Percentiles rank a stretch among this genome's conserved stretches.
These are phyloP conservation scores for Castanopsis chinensis DNA, from an alignment of 306 rosid genomes.

Conservation along the genomic window DNA sequence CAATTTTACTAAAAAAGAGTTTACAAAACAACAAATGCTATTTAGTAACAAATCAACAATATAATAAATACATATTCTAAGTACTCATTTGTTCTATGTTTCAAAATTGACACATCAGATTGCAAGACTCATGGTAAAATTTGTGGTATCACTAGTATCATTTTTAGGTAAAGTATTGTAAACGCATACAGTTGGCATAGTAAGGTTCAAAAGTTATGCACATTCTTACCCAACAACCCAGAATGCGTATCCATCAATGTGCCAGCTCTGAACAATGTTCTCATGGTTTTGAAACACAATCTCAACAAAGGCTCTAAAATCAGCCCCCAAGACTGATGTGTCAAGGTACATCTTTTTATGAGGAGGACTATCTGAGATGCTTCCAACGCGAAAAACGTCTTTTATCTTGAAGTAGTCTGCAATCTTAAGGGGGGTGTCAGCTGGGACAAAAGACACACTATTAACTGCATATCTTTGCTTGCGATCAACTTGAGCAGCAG, in stretches of 20 bases:
- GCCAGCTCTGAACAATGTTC: slow-evolving; percentile 70
- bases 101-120: neutral
- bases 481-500: slow-evolving; percentile 59
- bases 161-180: no score
- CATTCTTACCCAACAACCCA: slow-evolving; percentile 93
- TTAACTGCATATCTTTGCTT: slow-evolving; percentile 88
- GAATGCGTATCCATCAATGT: slow-evolving; percentile 83
- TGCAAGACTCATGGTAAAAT: no score
- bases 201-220: neutral
- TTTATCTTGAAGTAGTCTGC: slow-evolving; percentile 82
- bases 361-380: slow-evolving; percentile 64
- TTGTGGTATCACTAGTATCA: no score
- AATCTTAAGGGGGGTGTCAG: slow-evolving; percentile 83
- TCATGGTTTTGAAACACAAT: slow-evolving; percentile 79
- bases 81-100: no score
- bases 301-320: slow-evolving; percentile 74
- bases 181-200: neutral
- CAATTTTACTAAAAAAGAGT: no score
- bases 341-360: slow-evolving; percentile 56
- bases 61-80: no score
- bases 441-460: slow-evolving; percentile 62
- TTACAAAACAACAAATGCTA: no score
- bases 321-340: slow-evolving; percentile 89
- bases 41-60: no score
- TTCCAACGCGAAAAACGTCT: slow-evolving; percentile 72